phyloP scores from a whole-genome alignment of 192 early-diverging fungal species.

The Gamsiella multidivaricata region DNA sequence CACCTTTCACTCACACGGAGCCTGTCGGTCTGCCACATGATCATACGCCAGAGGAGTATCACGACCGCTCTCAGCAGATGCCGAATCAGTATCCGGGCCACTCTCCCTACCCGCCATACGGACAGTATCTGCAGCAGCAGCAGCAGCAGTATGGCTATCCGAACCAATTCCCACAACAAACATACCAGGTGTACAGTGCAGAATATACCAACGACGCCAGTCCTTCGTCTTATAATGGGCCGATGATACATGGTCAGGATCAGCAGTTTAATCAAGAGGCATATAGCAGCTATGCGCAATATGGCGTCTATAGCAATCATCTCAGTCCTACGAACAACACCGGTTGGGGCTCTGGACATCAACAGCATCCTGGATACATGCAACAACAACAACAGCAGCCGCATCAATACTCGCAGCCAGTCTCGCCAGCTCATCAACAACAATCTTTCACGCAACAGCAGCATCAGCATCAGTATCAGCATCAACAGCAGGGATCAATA shows the following conservation, averaged over 20 bases:
- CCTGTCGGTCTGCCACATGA: neutral
- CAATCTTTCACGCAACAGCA: conserved; percentile 18
- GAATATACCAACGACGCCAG: neutral
- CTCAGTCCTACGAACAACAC: neutral
- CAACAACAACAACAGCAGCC: conserved; percentile 33
- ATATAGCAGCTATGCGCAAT: neutral
- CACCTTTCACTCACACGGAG: neutral
- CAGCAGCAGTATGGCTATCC: conserved; percentile 18
- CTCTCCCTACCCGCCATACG: conserved; percentile 3
- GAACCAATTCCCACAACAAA: conserved; percentile 2
- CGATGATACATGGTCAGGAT: neutral
- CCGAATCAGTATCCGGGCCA: conserved; percentile 17
- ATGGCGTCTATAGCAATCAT: conserved; percentile 7
- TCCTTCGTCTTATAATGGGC: neutral
- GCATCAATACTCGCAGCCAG: too few relatives aligned
- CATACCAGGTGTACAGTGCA: neutral
- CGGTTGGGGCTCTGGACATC: neutral
- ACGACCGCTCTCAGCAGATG: neutral
- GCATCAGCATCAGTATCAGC: conserved; percentile 8
- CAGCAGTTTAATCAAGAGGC: conserved; percentile 1
- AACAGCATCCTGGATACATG: conserved; percentile 7
- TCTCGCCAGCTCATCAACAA: too few relatives aligned
- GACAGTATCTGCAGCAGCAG: conserved; percentile 11
- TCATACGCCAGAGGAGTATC: conserved; percentile 8
- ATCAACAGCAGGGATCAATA: conserved; percentile 6